A percentile compares a stretch with the other conserved stretches of the same genome.
These are phyloP conservation scores for Niebla homalea DNA, from an alignment of 495 filamentous ascomycete genomes.

Conservation along the genomic window DNA sequence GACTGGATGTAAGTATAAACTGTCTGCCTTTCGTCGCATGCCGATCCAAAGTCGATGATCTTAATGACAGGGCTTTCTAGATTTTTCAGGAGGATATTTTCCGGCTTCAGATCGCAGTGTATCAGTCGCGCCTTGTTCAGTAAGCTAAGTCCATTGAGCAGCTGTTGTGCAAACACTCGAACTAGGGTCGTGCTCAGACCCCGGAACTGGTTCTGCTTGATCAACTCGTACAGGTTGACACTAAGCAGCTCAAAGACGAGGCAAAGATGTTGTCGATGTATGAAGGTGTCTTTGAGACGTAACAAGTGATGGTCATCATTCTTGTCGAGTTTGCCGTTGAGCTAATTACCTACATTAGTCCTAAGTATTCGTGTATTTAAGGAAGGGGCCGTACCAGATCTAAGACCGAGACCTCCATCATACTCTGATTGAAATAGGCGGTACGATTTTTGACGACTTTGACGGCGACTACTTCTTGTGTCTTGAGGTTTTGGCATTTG, in stretches of 20 bases:
- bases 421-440: constrained; percentile 99
- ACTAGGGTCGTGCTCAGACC: constrained; percentile 95
- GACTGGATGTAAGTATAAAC: constrained; percentile 99
- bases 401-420: constrained; percentile 99
- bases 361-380: background rate
- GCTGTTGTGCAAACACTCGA: constrained; percentile 93
- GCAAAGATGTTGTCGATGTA: constrained; percentile 94
- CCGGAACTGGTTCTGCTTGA: constrained; percentile 99
- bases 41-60: constrained; percentile 98
- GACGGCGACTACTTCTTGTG: constrained; percentile 95
- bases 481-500: constrained; percentile 97
- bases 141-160: constrained; percentile 81
- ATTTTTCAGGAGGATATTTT: constrained; percentile 97
- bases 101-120: constrained; percentile 96
- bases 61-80: constrained; percentile 99
- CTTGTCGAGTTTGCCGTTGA: constrained; percentile 97
- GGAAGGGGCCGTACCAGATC: constrained; percentile 57
- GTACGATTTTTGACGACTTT: constrained; percentile 99
- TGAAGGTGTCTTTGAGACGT: constrained; percentile 94
- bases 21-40: constrained; percentile 95
- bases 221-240: constrained; percentile 96
- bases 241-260: constrained; percentile 95
- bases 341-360: constrained; percentile 35
- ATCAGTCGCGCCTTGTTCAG: constrained; percentile 95
- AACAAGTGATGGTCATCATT: constrained; percentile 98